Conservation (phyloP, 2,329 filamentous ascomycete species). For the Alternaria novae-zelandiae region DNA sequence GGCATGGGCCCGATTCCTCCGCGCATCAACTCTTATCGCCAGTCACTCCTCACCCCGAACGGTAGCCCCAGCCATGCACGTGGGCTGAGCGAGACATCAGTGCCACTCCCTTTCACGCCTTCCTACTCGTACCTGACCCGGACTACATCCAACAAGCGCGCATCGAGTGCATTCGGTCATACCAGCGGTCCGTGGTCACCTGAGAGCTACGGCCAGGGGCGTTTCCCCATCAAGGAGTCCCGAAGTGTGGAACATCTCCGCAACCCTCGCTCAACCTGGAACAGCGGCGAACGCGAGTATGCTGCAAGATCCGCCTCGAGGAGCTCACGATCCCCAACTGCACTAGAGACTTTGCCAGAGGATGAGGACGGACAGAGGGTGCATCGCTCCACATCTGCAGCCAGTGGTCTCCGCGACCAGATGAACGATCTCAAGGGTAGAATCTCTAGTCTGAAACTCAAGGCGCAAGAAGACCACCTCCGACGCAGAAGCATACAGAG, state of each 20-base stretch:
- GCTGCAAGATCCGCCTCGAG: conserved; percentile 49
- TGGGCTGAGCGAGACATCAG: conserved; percentile 51
- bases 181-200: conserved; percentile 47
- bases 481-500: conserved; percentile 79
- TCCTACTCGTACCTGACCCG: conserved; percentile 38
- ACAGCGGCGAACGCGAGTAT: conserved; percentile 29
- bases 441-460: conserved; percentile 79
- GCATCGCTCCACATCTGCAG: conserved; percentile 72
- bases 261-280: conserved; percentile 36
- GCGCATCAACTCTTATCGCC: conserved; percentile 37
- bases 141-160: conserved; percentile 39
- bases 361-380: conserved; percentile 49
- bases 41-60: conserved; percentile 40
- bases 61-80: conserved; percentile 47
- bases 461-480: conserved; percentile 78
- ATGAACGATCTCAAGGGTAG: conserved; percentile 86
- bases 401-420: conserved; percentile 78
- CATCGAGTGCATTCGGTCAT: conserved; percentile 49
- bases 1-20: conserved; percentile 47
- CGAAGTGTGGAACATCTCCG: conserved; percentile 50
- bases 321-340: conserved; percentile 43
- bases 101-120: conserved; percentile 42
- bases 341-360: conserved; percentile 52
- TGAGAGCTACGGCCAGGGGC: conserved; percentile 42
- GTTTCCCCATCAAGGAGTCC: conserved; percentile 48